Evolutionary conservation across 108 stramenopile species (phyloP).

Genomic region (Cyclotella kingstonii): DNA sequence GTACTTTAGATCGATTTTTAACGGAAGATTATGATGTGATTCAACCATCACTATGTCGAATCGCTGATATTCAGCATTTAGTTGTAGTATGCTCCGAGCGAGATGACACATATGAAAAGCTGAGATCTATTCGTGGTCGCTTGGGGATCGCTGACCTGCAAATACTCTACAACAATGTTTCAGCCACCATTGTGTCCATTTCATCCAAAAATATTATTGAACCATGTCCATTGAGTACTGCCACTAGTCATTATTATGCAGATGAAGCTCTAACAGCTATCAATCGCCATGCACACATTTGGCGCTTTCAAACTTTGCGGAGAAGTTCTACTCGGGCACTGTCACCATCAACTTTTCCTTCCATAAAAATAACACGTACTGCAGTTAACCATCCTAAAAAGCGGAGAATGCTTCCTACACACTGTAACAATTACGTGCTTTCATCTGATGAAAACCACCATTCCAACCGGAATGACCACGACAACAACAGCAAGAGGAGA

Average conservation of each 20-base stretch:
- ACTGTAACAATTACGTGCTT: too few relatives aligned
- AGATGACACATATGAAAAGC: not conserved
- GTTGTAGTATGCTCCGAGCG: slow-evolving; percentile 15
- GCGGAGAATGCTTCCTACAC: too few relatives aligned
- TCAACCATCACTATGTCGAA: slow-evolving; percentile 2
- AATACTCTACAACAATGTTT: slow-evolving; percentile 15
- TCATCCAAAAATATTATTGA: slow-evolving; percentile 4
- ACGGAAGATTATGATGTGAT: slow-evolving; percentile 4
- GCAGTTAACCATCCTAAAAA: not conserved
- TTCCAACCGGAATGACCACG: not conserved
- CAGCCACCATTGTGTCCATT: slow-evolving; percentile 20
- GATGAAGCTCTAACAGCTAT: slow-evolving; percentile 6
- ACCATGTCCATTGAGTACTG: slow-evolving; percentile 4
- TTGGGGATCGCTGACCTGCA: slow-evolving; percentile 21
- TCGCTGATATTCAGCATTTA: slow-evolving; percentile 6
- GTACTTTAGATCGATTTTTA: slow-evolving; percentile 12
- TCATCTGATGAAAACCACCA: too few relatives aligned
- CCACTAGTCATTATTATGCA: slow-evolving; percentile 3
- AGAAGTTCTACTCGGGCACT: not conserved
- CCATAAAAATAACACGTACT: not conserved
- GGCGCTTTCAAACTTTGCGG: slow-evolving; percentile 24
- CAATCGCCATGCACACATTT: slow-evolving; percentile 19
- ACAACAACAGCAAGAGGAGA: not conserved
- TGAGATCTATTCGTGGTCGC: slow-evolving; percentile 10
- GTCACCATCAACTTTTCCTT: not conserved